Base-by-base conservation (phyloP, 768 basidiomycete species). In the Rhizopogon vulgaris region DNA sequence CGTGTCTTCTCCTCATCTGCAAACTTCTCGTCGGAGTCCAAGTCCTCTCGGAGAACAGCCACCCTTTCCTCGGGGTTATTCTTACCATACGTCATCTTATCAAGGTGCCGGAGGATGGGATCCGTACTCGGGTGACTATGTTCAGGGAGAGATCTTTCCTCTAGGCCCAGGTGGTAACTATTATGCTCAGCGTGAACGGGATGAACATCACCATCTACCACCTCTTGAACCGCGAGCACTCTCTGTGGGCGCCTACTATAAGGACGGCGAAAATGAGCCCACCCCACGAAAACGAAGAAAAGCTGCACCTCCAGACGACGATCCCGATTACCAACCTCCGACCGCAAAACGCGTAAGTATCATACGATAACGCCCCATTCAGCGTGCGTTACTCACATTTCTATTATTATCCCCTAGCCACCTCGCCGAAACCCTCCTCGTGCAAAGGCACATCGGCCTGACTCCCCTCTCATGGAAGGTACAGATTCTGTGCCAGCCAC, bases 241-340 rank as follows among this genome's bases (percentile, higher is more conserved):
- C 14, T 41, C 63, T 4, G 34, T 52, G 24, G 48, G 63, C 58
- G 54, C 58, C 51, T 63, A 68, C 49, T 69, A 69, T 49, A 69
- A 58, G 45, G 68, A 71, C 14, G 54, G 28, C 10, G 69, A 69
- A 49, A 55, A 52, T 38, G 68, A 69, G 18, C 60, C 63, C 40
- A 63, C 52, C 51, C 66, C 69, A 36, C 77, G 72, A 66, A 84
- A 82, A 71, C 74, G 80, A 49, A 76, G 78, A 55, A 75, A 72
- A 52, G 62, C 65, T 30, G 63, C 60, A 17, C 73, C 78, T 42
- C 45, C 32, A 37, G 59, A 68, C 12, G 76, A 78, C 43, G 84
- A 86, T 58, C 69, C 73, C 4, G 81, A 82, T 59, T 80, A 83
- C 62, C 73, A 74, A 24, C 74, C 80, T 56, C 76, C 71, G 2